phyloP scores from a whole-genome alignment of 106 monocot species.

The Dioscorea dumetorum region DNA sequence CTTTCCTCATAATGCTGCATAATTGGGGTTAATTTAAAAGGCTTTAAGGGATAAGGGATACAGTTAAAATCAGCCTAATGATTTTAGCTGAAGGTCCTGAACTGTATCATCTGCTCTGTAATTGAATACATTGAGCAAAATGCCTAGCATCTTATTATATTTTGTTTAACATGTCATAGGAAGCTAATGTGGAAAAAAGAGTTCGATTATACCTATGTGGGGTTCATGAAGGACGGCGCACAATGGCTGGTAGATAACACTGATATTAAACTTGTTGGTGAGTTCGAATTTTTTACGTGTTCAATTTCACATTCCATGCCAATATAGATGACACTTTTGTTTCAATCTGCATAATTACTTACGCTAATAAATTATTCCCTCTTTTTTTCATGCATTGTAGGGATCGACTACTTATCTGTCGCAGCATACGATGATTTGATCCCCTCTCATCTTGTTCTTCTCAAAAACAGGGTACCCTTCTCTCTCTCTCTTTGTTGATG shows the following conservation, averaged over 20 bases:
- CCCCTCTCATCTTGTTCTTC: constrained; percentile 73
- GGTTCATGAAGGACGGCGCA: constrained; percentile 82
- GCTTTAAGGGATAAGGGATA: no score
- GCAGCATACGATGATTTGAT: constrained; percentile 81
- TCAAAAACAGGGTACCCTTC: constrained; percentile 52
- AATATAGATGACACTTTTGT: no score
- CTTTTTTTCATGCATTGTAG: constrained; percentile 18
- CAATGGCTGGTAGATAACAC: constrained; percentile 93
- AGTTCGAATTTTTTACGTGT: constrained; percentile 9
- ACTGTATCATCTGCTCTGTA: no score
- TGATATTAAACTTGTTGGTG: constrained; percentile 84
- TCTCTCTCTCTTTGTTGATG: no score
- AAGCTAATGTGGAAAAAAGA: constrained; percentile 71
- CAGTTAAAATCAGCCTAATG: no score
- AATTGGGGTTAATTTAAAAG: no score
- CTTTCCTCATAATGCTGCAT: no score
- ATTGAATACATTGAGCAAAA: no score
- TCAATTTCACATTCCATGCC: no score
- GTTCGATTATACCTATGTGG: constrained; percentile 62
- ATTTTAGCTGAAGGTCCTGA: no score
- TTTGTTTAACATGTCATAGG: constrained; percentile 16
- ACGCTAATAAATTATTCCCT: not conserved
- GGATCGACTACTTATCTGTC: constrained; percentile 81
- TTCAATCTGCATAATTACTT: not conserved
- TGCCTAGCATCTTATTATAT: not conserved